Evolutionary conservation across 108 stramenopile species (phyloP), one percentile per base, ranked within the genome.

Genomic region (Pseudonitzschia multiseries): DNA sequence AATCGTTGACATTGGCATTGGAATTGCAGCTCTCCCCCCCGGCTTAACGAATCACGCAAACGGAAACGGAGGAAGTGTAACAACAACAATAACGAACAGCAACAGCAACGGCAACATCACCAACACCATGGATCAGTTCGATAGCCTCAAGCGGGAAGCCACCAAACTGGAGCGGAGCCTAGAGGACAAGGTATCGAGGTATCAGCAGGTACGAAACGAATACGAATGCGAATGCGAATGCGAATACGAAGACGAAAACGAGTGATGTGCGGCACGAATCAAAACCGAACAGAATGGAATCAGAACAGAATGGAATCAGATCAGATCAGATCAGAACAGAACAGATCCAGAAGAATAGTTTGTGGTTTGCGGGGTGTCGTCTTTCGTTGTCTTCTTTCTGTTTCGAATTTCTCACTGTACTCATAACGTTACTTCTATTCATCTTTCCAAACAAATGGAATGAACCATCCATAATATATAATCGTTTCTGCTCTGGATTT

Each of bases 141-240:
- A 94, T 64, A 57, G 66, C 32, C 65, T 94, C 46, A 82, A 91
- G 57, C 84, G 93, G 44, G 90, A 94, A 70, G 93, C 93, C 13
- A 91, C 89, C 22, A 86, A 89, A 41, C 74, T 94, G 40, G 93
- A 94, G 59, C 76, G 93, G 40, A 79, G 78, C 28, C 75, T 94
- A 56, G 93, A 94, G 61, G 93, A 94, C 65, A 84, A 86, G 65
- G 85, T 94, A 17, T 72, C 89, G 18, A 65, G 90, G 43, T 94
- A 91, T 76, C 90, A 90, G 59, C 92, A 93, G 92, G 89, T 93
- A 65, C 24, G 75, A 60, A 18, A 21, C 15, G 32, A 10, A 20
- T 69, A n/a, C n/a, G n/a, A n/a, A n/a, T n/a, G n/a, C n/a, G n/a
- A n/a, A n/a, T n/a, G n/a, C n/a, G n/a, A n/a, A n/a, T n/a, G n/a